Evolutionary conservation across 2,329 filamentous ascomycete genomes (phyloP).

Genomic region (Penicillium frequentans): DNA sequence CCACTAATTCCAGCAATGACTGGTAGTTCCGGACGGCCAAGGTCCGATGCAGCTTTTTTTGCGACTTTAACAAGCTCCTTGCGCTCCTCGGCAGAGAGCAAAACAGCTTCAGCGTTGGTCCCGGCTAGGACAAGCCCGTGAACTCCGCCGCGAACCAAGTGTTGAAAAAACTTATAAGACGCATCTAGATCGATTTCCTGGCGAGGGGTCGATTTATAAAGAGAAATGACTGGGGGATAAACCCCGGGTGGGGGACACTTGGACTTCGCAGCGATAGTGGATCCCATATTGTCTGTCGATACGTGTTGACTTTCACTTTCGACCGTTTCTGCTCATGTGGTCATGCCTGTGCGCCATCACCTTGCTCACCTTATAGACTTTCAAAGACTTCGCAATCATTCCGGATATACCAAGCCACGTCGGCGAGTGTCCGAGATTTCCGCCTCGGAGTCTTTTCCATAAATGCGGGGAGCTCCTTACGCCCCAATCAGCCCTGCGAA

Average conservation of each 20-base stretch:
- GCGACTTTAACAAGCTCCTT: slow-evolving; percentile 44
- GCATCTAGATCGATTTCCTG: slow-evolving; percentile 49
- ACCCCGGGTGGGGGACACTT: slow-evolving; percentile 45
- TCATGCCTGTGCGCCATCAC: background rate
- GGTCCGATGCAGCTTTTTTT: slow-evolving; percentile 35
- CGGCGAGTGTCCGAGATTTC: slow-evolving; percentile 15
- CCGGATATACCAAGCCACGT: background rate
- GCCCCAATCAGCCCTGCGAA: slow-evolving; percentile 8
- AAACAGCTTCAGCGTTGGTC: slow-evolving; percentile 50
- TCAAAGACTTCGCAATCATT: background rate
- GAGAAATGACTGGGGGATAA: slow-evolving; percentile 50
- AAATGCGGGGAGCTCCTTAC: slow-evolving; percentile 7
- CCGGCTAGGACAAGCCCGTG: slow-evolving; percentile 48
- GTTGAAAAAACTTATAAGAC: slow-evolving; percentile 45
- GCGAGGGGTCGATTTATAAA: slow-evolving; percentile 43
- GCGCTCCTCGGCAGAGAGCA: slow-evolving; percentile 45
- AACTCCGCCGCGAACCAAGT: slow-evolving; percentile 46
- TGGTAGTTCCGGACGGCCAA: slow-evolving; percentile 36
- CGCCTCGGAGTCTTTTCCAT: slow-evolving; percentile 17
- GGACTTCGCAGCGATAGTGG: slow-evolving; percentile 36
- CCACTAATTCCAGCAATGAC: slow-evolving; percentile 45
- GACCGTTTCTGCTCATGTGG: background rate
- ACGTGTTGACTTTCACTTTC: background rate
- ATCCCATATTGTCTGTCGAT: slow-evolving; percentile 19
- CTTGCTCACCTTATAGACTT: slow-evolving; percentile 4